Base-by-base conservation (phyloP, 2,329 filamentous ascomycete species). In the Ophiosphaerella korrae region DNA sequence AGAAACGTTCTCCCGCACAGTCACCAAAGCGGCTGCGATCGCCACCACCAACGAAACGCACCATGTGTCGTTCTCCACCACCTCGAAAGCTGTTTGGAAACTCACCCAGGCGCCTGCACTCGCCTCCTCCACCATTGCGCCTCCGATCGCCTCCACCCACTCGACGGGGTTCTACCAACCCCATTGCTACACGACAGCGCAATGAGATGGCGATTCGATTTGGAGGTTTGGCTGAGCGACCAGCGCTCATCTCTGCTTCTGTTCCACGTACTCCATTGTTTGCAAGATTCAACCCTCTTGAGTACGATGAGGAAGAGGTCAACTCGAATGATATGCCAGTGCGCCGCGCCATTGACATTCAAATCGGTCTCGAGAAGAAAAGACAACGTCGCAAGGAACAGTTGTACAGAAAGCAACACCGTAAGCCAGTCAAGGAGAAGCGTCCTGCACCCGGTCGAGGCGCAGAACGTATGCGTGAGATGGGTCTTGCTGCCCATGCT, bases 331-430 rank as follows among this genome's bases (percentile, higher is more conserved):
- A 74, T 33, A 77, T 85, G 36, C 91, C 94, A 57, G 84, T 90
- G 8, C 89, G 94, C 56, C 91, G 92, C n/a, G 92, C 94, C 32
- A 95, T 99, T 61, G 94, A 97, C 74, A 99, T 97, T 75, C 96
- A 96, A 74, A 62, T 73, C 18, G 94, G 94, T 7, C 83, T 99
- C 1, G 94, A 99, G 78, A 88, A 90, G 75, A 97, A 96, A 78
- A 88, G 92, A 23, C 90, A 94, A 77, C 87, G 94, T 58, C 89
- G 94, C 63, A 92, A 89, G 77, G 92, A 97, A 75, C 96, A 97
- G 75, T 89, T 92, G 67, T 88, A 90, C 71, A 88, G 92, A 66
- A 94, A 96, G 73, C 88, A 93, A 69, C 95, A 90, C 77, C 88
- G 91, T 70, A 90, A 91, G 65, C 88, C 87, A 50, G 86, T 87